Evolutionary conservation across 768 basidiomycete genomes (phyloP).

Genomic region (Cystobasidium tubakii): DNA sequence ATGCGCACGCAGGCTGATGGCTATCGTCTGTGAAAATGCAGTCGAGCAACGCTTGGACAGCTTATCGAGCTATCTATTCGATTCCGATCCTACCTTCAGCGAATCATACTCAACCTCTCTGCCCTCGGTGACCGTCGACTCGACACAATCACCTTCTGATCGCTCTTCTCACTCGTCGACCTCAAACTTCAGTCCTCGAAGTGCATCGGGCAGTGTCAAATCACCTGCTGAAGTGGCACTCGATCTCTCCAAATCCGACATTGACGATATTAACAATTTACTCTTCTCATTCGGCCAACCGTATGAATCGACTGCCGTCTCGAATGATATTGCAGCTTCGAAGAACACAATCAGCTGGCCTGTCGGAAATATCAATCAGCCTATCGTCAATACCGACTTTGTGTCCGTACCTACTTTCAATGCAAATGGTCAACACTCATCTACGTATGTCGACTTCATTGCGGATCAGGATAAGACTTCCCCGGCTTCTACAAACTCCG

Average conservation of each 20-base stretch:
- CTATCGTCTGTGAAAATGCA: background rate
- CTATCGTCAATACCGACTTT: conserved; percentile 14
- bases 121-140: conserved; percentile 26
- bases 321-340: background rate
- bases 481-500: background rate
- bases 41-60: conserved; percentile 28
- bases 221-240: conserved; percentile 17
- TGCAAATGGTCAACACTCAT: background rate
- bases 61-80: conserved; percentile 29
- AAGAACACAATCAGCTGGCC: conserved; percentile 13
- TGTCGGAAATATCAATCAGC: background rate
- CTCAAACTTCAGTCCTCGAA: conserved; percentile 31
- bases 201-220: conserved; percentile 22
- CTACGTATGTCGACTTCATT: background rate
- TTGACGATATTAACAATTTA: conserved; percentile 33
- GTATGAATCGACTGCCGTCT: conserved; percentile 16
- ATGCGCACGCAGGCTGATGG: too few species aligned
- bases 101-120: conserved; percentile 23
- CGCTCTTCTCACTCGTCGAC: conserved; percentile 32
- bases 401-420: background rate
- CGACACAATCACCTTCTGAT: conserved; percentile 26
- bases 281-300: conserved; percentile 34
- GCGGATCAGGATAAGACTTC: background rate
- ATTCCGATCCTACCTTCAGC: conserved; percentile 13
- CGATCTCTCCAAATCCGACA: conserved; percentile 24